Evolutionary conservation across 192 early-diverging fungal genomes (phyloP), one percentile per base, ranked within the genome.

Genomic region (Gryganskiella cystojenkinii): DNA sequence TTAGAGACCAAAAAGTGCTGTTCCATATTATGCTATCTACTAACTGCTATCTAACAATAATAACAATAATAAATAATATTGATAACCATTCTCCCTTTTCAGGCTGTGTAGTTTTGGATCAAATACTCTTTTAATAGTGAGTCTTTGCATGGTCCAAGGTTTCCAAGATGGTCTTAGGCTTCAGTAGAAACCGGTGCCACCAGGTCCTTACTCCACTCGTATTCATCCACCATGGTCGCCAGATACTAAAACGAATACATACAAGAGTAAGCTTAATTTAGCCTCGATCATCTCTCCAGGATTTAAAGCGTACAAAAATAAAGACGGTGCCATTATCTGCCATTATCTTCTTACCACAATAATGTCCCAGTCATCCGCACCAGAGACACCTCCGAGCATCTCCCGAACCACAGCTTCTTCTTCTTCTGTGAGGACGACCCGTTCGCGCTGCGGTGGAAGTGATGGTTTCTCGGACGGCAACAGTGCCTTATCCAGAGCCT

Each of bases 191-290:
- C 42, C 0, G 65, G 43, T 3, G 30, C 24, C 11, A 55, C 28
- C 2, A 66, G 56, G 3, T 53, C 67, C 43, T 64, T 78, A 46
- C 66, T 69, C 0, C 74, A 60, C 35, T 78, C 74, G 42, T 78
- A 78, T 19, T 52, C 61, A 24, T 78, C 74, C 40, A 78, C 67
- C 61, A 78, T 64, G 4, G 65, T 78, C 1, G 74, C 74, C 60
- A 78, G 19, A 45, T 78, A 37, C 74, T 78, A 76, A 60, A 47
- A 49, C 19, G 4, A 6, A 14, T 27, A 5, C 9, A 30, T 10
- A 27, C 13, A 15, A 45, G 2, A 20, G 14, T 51, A 40, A 28
- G 25, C 9, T 10, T 22, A 7, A 1, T 25, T 33, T 27, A 11
- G 45, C 4, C 31, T 27, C 24, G 10, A 31, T 17, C 3, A 52